Base-by-base conservation (phyloP, 2,329 filamentous ascomycete genomes). In the Colletotrichum lentis region DNA sequence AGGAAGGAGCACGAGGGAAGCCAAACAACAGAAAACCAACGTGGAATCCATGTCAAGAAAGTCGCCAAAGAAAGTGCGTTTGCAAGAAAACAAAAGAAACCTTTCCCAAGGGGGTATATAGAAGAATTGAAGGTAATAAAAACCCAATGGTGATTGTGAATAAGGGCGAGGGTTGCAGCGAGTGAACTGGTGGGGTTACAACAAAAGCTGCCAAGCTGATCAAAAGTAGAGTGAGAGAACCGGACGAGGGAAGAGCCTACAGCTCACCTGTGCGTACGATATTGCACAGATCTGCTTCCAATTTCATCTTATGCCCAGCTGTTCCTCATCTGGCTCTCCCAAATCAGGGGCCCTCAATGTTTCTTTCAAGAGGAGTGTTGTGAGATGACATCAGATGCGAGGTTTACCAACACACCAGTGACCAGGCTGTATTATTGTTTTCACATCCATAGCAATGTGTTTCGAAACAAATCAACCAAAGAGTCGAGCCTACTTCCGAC, bases 31-130 rank as follows among this genome's bases (percentile, higher is more conserved):
- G n/a, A 53, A 20, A 20, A 27, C 20, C n/a, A 39, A 31, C n/a
- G 58, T 39, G 22, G 37, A 31, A 35, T 60, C 16, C 66, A 68
- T 68, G 20, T 35, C 54, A 20, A 20, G n/a, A 20, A 52, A 11
- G 49, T n/a, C 47, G 37, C 10, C 41, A n/a, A 20, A 31, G 22
- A n/a, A 35, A 24, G 16, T 24, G 18, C 8, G 16, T 6, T 49
- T n/a, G 43, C 24, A 3, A 6, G 31, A n/a, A n/a, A 41, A n/a
- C 22, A 24, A 58, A 46, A 35, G 1, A 5, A 12, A 11, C 10
- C 8, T 12, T 6, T 24, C 27, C 31, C 24, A 24, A 59, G 3
- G 3, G 31, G 43, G 35, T 39, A 31, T 50, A 11, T 31, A 31
- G 22, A 43, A 50, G 20, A 50, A n/a, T 31, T 31, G 18, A 62